phyloP scores from a whole-genome alignment of 164 flowering plant species.

The Piper betle region DNA sequence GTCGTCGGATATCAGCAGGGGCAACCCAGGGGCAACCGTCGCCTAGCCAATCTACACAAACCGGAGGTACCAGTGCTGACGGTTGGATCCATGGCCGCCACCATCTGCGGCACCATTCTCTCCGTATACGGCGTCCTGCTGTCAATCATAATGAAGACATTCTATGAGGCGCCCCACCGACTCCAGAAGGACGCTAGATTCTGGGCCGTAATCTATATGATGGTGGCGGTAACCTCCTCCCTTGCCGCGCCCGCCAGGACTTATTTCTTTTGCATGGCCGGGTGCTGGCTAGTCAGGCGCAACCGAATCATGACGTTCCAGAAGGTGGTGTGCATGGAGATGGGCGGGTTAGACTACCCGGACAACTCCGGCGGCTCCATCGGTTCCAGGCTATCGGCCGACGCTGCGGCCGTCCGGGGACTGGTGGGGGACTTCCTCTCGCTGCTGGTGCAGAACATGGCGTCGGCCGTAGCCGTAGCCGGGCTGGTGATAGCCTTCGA shows the following conservation, averaged over 20 bases:
- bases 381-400: slow-evolving; percentile 39
- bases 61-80: slow-evolving; percentile 32
- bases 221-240: slow-evolving; percentile 15
- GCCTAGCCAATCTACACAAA: slow-evolving; percentile 32
- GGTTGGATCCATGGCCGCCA: slow-evolving; percentile 22
- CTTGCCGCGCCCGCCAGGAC: slow-evolving; percentile 5
- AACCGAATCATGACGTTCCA: slow-evolving; percentile 15
- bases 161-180: slow-evolving; percentile 18
- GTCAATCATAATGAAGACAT: slow-evolving; percentile 17
- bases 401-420: slow-evolving; percentile 23
- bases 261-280: slow-evolving; percentile 18
- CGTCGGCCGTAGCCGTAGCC: slow-evolving; percentile 23
- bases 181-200: slow-evolving; percentile 23
- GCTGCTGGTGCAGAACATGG: slow-evolving; percentile 24
- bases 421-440: slow-evolving; percentile 34
- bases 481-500: slow-evolving; percentile 29
- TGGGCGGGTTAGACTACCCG: slow-evolving; percentile 20
- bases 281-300: slow-evolving; percentile 11
- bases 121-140: slow-evolving; percentile 30
- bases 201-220: slow-evolving; percentile 29
- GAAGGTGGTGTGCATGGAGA: slow-evolving; percentile 21
- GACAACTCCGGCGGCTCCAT: slow-evolving; percentile 30
- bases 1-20: not conserved
- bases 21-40: slow-evolving; percentile 6
- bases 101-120: slow-evolving; percentile 19